Conservation (phyloP, 106 monocot genomes). For the Dioscorea alata region DNA sequence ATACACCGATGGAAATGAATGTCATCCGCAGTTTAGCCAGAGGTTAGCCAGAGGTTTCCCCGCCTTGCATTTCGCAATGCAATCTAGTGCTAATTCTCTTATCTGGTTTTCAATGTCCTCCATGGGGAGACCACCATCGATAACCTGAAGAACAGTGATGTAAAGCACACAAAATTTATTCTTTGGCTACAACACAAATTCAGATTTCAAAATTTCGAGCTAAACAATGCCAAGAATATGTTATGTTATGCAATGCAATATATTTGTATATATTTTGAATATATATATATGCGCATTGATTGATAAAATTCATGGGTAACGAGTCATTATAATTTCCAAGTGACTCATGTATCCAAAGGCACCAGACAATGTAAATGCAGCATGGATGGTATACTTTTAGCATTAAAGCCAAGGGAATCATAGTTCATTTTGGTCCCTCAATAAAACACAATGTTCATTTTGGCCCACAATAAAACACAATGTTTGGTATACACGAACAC, state of each 20-base stretch:
- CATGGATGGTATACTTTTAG: no score
- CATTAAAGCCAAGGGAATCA: no score
- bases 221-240: neutral
- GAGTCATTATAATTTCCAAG: no score
- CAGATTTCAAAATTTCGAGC: neutral
- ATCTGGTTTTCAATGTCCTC: slow-evolving; percentile 20
- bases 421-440: no score
- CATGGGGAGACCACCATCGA: slow-evolving; percentile 31
- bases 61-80: slow-evolving; percentile 15
- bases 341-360: no score
- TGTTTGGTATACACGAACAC: no score
- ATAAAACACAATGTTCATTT: no score
- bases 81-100: slow-evolving; percentile 19
- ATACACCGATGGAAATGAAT: no score
- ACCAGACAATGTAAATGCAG: no score
- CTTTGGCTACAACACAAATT: neutral
- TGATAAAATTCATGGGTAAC: no score
- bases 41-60: slow-evolving; percentile 33
- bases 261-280: neutral
- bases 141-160: slow-evolving; percentile 10
- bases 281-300: no score
- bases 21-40: slow-evolving; percentile 8
- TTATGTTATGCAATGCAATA: neutral
- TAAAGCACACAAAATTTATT: neutral
- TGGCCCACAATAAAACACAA: no score